phyloP scores from a whole-genome alignment of 768 basidiomycete species.

The Astraeus odoratus region DNA sequence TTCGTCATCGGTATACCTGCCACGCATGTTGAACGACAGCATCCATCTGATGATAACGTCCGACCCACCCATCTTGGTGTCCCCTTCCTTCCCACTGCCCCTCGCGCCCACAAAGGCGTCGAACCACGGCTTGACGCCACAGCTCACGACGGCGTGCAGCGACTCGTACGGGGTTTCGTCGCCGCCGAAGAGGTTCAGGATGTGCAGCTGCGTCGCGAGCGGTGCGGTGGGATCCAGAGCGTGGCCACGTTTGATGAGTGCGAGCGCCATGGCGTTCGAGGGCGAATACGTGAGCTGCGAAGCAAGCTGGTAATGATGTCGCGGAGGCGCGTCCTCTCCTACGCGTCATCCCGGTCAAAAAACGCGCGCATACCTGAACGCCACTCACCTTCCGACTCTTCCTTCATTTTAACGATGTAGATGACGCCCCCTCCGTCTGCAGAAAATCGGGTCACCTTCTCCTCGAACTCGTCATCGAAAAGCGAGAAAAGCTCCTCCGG shows the following conservation, averaged over 20 bases:
- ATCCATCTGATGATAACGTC: conserved; percentile 9
- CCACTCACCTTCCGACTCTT: conserved; percentile 70
- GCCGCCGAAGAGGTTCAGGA: conserved; percentile 86
- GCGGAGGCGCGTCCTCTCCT: conserved; percentile 60
- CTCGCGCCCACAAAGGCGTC: conserved; percentile 93
- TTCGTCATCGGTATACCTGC: conserved; percentile 93
- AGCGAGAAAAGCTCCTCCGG: conserved; percentile 57
- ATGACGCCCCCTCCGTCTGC: conserved; percentile 68
- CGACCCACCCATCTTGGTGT: conserved; percentile 70
- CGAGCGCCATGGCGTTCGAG: conserved; percentile 77
- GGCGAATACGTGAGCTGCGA: conserved; percentile 74
- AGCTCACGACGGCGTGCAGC: conserved; percentile 90
- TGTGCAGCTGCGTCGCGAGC: conserved; percentile 80
- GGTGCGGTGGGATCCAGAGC: conserved; percentile 76
- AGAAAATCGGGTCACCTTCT: conserved; percentile 70
- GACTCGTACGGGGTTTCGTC: conserved; percentile 93
- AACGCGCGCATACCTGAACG: conserved; percentile 5
- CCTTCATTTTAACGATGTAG: conserved; percentile 75
- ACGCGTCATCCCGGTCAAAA: conserved; percentile 7
- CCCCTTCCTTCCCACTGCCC: conserved; percentile 65
- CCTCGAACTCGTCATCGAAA: conserved; percentile 71
- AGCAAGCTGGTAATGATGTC: conserved; percentile 60
- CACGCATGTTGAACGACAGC: conserved; percentile 4
- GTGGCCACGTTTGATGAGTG: conserved; percentile 88
- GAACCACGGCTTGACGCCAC: conserved; percentile 96